These are phyloP conservation scores for Fomitopsis palustris DNA, from an alignment of 1,284 basidiomycete species.

Conservation along the genomic window DNA sequence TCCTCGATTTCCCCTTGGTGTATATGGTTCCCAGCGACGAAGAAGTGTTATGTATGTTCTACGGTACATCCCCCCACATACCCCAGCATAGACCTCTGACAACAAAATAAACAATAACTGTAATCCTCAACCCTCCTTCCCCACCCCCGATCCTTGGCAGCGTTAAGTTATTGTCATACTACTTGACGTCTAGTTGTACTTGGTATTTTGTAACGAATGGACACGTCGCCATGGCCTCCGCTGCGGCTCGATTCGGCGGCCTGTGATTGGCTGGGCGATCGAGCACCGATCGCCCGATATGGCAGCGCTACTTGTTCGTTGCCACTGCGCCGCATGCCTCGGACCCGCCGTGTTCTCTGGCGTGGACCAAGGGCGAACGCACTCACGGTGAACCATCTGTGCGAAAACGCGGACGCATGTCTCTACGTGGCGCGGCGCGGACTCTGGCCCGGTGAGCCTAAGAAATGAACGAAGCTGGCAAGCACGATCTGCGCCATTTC, in stretches of 20 bases:
- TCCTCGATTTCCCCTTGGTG: neutral
- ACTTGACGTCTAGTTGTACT: neutral
- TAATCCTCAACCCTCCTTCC: too few relatives aligned
- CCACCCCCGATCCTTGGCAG: neutral
- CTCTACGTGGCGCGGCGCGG: neutral
- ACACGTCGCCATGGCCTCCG: slow-evolving; percentile 1
- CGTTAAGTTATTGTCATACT: slow-evolving; percentile 2
- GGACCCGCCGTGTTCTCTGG: neutral
- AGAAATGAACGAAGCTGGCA: neutral
- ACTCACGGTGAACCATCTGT: neutral
- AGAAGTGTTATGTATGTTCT: neutral
- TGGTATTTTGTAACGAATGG: neutral
- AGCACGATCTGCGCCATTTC: neutral
- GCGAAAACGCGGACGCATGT: neutral
- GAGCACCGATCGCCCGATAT: neutral
- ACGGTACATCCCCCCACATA: neutral
- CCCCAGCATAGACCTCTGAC: neutral
- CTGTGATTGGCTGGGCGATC: neutral
- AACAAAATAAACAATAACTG: neutral
- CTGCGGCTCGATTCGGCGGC: neutral
- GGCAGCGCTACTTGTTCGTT: neutral
- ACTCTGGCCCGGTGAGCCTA: neutral
- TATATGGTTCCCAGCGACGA: neutral
- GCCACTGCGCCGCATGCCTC: neutral
- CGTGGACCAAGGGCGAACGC: neutral